A percentile compares a stretch with the other conserved stretches of the same genome.
phyloP scores from a whole-genome alignment of 2,329 filamentous ascomycete species.

The Alternaria viburni region DNA sequence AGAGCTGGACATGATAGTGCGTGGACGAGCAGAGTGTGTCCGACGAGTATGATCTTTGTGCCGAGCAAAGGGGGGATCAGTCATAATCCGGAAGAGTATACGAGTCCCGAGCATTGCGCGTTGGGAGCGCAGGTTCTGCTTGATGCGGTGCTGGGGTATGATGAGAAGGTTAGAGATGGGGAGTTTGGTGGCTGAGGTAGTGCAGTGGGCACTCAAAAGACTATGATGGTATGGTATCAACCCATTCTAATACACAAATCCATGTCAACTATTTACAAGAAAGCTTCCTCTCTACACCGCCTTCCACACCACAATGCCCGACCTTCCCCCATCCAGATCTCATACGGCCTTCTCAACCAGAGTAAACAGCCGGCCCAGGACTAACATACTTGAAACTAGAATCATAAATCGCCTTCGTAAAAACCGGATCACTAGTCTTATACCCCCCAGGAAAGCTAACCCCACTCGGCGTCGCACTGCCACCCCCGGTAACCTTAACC shows the following conservation, averaged over 20 bases:
- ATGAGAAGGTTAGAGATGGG: too few species aligned
- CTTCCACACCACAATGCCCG: too few species aligned
- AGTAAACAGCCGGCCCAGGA: constrained; percentile 42
- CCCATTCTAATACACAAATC: too few species aligned
- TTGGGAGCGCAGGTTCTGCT: constrained; percentile 56
- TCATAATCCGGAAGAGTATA: constrained; percentile 54
- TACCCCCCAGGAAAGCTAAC: constrained; percentile 46
- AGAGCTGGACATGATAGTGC: constrained; percentile 36
- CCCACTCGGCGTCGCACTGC: constrained; percentile 40
- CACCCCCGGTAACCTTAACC: constrained; percentile 46
- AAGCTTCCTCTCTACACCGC: too few species aligned
- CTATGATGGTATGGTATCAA: too few species aligned
- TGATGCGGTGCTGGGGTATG: constrained; percentile 31
- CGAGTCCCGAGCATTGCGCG: constrained; percentile 52
- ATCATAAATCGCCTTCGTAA: constrained; percentile 44
- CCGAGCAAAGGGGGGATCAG: constrained; percentile 53
- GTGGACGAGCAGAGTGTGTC: constrained; percentile 35
- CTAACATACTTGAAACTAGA: constrained; percentile 43
- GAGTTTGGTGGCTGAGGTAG: too few species aligned
- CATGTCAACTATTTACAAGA: too few species aligned
- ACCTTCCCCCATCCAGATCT: too few species aligned
- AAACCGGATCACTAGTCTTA: constrained; percentile 42
- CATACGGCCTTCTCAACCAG: constrained; percentile 26
- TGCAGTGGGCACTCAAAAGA: too few species aligned
- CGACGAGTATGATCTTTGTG: constrained; percentile 53